Evolutionary conservation across 768 basidiomycete genomes (phyloP).

Genomic region (Trametes cingulata): DNA sequence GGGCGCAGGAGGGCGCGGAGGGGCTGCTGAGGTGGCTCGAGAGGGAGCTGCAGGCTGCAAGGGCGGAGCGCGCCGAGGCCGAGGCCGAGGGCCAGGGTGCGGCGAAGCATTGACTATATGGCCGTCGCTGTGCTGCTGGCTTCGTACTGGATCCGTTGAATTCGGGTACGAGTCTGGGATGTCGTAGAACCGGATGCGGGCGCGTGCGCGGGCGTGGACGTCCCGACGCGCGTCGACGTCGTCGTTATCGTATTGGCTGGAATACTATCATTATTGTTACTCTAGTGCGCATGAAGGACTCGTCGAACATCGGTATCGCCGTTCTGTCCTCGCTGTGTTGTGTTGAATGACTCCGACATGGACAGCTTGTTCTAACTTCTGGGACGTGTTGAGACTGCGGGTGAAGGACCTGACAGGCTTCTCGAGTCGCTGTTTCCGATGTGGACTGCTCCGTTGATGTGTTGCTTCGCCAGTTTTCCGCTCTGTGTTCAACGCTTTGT

Average conservation of each 20-base stretch:
- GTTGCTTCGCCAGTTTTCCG: no score
- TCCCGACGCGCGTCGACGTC: not conserved
- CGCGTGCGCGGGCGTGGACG: not conserved
- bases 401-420: no score
- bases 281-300: not conserved
- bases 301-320: no score
- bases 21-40: conserved; percentile 40
- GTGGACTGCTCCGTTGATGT: no score
- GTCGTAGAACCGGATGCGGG: not conserved
- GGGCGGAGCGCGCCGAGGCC: conserved; percentile 55
- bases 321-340: no score
- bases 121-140: not conserved
- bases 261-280: not conserved
- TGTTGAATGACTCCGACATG: no score
- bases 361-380: no score
- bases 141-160: not conserved
- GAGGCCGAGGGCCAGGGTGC: conserved; percentile 57
- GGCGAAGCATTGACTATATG: conserved; percentile 42
- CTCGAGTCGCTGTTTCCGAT: no score
- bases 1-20: conserved; percentile 9
- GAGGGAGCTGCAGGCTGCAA: conserved; percentile 67
- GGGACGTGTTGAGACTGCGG: no score
- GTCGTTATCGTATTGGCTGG: conserved; percentile 1
- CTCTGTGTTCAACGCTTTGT: no score
- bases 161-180: not conserved